Base-by-base conservation (phyloP, 1,284 basidiomycete genomes). In the Stygiomarasmius scandens region DNA sequence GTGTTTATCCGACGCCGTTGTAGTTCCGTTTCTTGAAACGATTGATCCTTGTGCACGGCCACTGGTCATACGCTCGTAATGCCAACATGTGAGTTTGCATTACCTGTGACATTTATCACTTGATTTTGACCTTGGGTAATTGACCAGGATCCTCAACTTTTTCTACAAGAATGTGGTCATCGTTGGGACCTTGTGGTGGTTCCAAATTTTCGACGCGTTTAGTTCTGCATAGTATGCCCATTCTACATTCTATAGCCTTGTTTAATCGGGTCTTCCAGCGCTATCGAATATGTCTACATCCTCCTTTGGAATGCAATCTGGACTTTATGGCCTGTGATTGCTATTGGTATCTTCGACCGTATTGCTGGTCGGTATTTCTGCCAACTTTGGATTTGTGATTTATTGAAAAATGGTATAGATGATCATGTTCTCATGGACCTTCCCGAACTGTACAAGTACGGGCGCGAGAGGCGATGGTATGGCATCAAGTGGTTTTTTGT, bases 261-360 rank as follows among this genome's bases (percentile, higher is more conserved):
- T 32, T 54, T 32, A 60, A 61, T 52, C 60, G 43, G 16, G 19
- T 32, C 25, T 10, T n/a, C 20, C 25, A 92, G 90, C 69, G 93
- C 89, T 27, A 90, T 93, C 64, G 93, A 96, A 63, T 98, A 98
- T 75, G 92, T 92, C 25, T 98, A 97, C 70, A 80, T 99, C 24
- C 78, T 99, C 44, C 96, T 97, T 75, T 99, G 96, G 95, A 99
- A 99, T 76, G 92, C 96, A 8, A 93, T 99, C 78, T 99, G 95
- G 94, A 98, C 97, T 0, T 79, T 99, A 49, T 84, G 87, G 5
- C 95, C 96, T 48, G 96, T 98, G 60, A 92, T 99, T 68, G 96
- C 87, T n/a, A 92, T 98, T 58, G 96, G 96, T 62, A 75, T 98
- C 50, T 98, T 99, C 70, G 97, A 99, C 72, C 90, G 95, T 41